These are phyloP conservation scores for Cytospora chrysosperma DNA, from an alignment of 2,329 filamentous ascomycete species.

Conservation along the genomic window DNA sequence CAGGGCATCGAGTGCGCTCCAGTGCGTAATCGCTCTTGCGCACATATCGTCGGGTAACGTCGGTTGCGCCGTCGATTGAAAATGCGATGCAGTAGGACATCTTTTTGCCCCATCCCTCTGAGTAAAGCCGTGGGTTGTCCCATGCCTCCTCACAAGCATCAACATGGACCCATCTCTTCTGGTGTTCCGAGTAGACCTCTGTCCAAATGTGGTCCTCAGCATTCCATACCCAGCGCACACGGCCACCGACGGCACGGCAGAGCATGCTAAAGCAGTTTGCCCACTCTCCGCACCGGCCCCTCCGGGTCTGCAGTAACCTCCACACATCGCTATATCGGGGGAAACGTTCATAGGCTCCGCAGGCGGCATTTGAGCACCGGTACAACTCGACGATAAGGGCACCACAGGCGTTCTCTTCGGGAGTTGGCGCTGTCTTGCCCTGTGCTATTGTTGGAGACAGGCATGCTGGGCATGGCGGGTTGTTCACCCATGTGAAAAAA, in stretches of 20 bases:
- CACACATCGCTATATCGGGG: conserved; percentile 95
- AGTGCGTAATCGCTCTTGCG: conserved; percentile 70
- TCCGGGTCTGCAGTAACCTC: conserved; percentile 80
- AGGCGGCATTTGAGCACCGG: conserved; percentile 74
- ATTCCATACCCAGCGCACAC: conserved; percentile 98
- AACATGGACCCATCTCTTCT: conserved; percentile 93
- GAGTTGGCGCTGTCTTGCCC: conserved; percentile 80
- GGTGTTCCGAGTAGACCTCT: conserved; percentile 92
- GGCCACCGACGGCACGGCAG: conserved; percentile 84
- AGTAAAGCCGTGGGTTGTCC: conserved; percentile 91
- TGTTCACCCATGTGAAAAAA: conserved; percentile 97
- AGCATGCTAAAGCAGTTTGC: conserved; percentile 99
- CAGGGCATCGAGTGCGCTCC: conserved; percentile 77
- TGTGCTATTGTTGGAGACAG: conserved; percentile 77
- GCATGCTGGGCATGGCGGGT: conserved; percentile 82
- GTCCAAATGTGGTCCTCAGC: conserved; percentile 97
- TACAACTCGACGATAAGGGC: conserved; percentile 89
- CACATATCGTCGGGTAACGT: conserved; percentile 66
- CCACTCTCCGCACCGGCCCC: conserved; percentile 91
- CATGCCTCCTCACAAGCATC: conserved; percentile 93
- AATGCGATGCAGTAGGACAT: conserved; percentile 98
- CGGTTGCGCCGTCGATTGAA: conserved; percentile 77
- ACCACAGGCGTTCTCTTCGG: conserved; percentile 85
- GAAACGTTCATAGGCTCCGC: conserved; percentile 81
- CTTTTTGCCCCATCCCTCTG: conserved; percentile 94